Base-by-base conservation (phyloP, 495 filamentous ascomycete species). In the Neurospora sublineolata region DNA sequence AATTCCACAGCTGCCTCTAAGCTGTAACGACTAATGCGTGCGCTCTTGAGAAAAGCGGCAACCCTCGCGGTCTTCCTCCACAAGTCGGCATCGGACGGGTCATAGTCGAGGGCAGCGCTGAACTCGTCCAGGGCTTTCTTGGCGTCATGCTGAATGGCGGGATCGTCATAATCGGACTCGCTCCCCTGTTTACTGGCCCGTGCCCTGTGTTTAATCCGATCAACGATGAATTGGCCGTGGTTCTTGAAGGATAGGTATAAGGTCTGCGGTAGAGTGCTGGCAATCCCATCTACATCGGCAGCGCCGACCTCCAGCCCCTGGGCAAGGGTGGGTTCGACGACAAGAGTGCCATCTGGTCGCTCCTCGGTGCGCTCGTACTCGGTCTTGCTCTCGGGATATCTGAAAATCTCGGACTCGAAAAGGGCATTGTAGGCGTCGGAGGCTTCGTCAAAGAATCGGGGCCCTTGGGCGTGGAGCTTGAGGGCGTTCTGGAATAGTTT, bases 171-270 rank as follows among this genome's bases (percentile, higher is more conserved):
- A 8, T 80, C 71, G 0, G 79, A 75, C 39, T 80, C 69, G 2
- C 79, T 71, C 5, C 76, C 72, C 2, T 72, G 68, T 9, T 77
- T 73, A 27, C 77, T 74, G 9, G 82, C 78, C 39, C 88, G 89
- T 23, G 79, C 71, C 38, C 77, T 76, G 70, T 83, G 74, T 68
- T 80, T 84, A 27, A 97, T 83, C 69, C 86, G 84, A 75, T 99
- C 95, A 36, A 99, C 84, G 30, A 90, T 80, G 77, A 94, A 98
- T 76, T 97, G 90, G 68, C 93, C 96, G 81, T 94, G 89, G 78
- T 97, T 98, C 77, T 99, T 99, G 84, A 93, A 93, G 4, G 94
- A 89, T 8, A 99, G 86, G 74, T 96, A 97, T 23, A 97, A 86
- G 10, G 95, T 92, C 74, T 97, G 93, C 0, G 93, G 91, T 5